Base-by-base conservation (phyloP, 2,329 filamentous ascomycete species). In the Pseudocercospora fijiensis region DNA sequence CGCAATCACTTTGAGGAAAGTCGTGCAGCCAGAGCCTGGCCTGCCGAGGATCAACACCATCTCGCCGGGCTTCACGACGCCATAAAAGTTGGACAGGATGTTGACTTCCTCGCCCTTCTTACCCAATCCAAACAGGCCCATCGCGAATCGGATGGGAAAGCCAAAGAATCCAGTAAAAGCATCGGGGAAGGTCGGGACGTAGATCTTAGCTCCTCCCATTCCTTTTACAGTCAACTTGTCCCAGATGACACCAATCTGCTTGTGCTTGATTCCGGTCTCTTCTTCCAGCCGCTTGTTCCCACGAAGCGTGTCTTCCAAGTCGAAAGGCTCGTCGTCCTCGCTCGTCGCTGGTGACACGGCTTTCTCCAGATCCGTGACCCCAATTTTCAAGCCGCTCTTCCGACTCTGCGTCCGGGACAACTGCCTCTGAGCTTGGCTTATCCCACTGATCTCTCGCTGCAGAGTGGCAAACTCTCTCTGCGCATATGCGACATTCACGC, bases 11-110 rank as follows among this genome's bases (percentile, higher is more conserved):
- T 84, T 85, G 41, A 85, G 72, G 70, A 85, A 83, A 0, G 82
- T 82, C 0, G 83, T 84, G 68, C 83, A 85, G 41, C 83, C 83
- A 33, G 77, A 79, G 0, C 91, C 91, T 0, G 91, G 91, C 66
- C 88, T 85, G 22, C 91, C 91, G 6, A 96, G 81, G 0, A 96
- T 91, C 1, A 96, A 81, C 0, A 94, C 85, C 92, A 96, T 96
- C 80, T 96, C 92, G 0, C 92, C 93, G 0, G 91, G 90, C 67
- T 88, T 87, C 62, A 87, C 86, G 0, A 82, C 76, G 55, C 80
- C 90, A 58, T 82, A 83, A 78, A 93, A 95, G 67, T 85, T 81
- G 65, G 91, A 83, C 24, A 96, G 78, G 52, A 96, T 88, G 5
- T 91, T 88, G 45, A 88, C 85, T 74, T 96, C 89, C 30, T 81